phyloP scores from a whole-genome alignment of 1,284 basidiomycete species.

The Ceratobasidium sp. region DNA sequence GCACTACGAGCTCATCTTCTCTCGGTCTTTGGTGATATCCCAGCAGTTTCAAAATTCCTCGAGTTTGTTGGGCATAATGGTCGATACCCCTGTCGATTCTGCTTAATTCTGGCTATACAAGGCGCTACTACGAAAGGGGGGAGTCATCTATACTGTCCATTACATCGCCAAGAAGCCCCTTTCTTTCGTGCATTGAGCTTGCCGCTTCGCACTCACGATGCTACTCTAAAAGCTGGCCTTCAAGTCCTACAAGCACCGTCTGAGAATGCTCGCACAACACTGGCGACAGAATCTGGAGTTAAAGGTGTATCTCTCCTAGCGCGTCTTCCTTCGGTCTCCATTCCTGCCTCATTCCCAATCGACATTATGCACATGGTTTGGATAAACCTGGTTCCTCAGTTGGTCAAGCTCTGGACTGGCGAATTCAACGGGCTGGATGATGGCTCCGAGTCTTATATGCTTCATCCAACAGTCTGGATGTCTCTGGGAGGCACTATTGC shows the following conservation, averaged over 20 bases:
- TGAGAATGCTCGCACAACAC: background rate
- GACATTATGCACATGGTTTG: slow-evolving; percentile 28
- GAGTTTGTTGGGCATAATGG: slow-evolving; percentile 41
- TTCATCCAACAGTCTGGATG: background rate
- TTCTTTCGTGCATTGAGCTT: background rate
- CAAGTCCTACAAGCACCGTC: background rate
- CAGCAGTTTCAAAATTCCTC: slow-evolving; percentile 42
- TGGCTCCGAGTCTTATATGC: slow-evolving; percentile 28
- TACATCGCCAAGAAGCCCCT: slow-evolving; percentile 7
- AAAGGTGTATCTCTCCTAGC: slow-evolving; percentile 19
- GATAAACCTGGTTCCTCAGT: slow-evolving; percentile 6
- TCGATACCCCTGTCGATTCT: slow-evolving; percentile 35
- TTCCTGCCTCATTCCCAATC: slow-evolving; percentile 27
- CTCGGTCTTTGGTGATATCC: slow-evolving; percentile 44
- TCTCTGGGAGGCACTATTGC: background rate
- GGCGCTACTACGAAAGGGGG: background rate
- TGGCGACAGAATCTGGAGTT: slow-evolving; percentile 7
- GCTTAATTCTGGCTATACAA: slow-evolving; percentile 36
- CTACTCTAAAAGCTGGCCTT: background rate
- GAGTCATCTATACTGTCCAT: slow-evolving; percentile 34
- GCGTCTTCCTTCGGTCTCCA: background rate
- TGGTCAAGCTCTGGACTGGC: background rate
- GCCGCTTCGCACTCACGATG: slow-evolving; percentile 12
- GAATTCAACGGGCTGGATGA: background rate
- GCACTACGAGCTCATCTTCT: slow-evolving; percentile 40